Conservation (phyloP, 1,284 basidiomycete genomes). For the Tilletia caries region DNA sequence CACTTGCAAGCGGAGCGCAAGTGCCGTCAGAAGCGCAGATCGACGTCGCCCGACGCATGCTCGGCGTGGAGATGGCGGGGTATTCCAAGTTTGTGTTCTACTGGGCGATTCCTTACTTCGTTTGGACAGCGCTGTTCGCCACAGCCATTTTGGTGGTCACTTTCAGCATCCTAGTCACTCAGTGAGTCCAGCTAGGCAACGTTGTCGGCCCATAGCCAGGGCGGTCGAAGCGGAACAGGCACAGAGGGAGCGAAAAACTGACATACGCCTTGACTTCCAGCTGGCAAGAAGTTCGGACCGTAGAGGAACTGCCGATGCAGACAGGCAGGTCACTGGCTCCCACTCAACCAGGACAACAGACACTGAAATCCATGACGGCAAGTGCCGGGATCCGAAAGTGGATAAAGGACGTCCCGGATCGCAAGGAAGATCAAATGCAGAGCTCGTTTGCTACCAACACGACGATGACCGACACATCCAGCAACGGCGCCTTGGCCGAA, state of each 20-base stretch:
- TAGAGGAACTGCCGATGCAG: background rate
- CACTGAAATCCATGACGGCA: background rate
- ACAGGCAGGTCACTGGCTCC: background rate
- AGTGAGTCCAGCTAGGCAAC: slow-evolving; percentile 2
- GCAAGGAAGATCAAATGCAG: background rate
- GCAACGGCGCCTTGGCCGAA: too few relatives aligned
- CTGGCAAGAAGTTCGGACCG: background rate
- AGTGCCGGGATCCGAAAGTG: slow-evolving; percentile 1
- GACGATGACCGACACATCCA: too few relatives aligned
- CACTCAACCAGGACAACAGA: background rate
- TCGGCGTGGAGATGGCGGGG: background rate
- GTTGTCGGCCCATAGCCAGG: too few relatives aligned
- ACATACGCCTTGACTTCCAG: too few relatives aligned
- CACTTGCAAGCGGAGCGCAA: background rate
- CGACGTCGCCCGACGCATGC: background rate
- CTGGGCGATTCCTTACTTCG: background rate
- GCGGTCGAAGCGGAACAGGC: too few relatives aligned
- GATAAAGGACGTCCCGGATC: background rate
- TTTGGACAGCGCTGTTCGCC: background rate
- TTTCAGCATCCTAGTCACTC: background rate
- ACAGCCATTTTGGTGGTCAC: slow-evolving; percentile 6
- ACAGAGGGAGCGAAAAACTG: too few relatives aligned
- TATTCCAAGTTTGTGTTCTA: background rate
- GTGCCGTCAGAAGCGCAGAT: background rate
- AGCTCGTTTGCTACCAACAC: background rate